phyloP scores from a whole-genome alignment of 75 land plant genomes.

The Adiantum capillusveneris region DNA sequence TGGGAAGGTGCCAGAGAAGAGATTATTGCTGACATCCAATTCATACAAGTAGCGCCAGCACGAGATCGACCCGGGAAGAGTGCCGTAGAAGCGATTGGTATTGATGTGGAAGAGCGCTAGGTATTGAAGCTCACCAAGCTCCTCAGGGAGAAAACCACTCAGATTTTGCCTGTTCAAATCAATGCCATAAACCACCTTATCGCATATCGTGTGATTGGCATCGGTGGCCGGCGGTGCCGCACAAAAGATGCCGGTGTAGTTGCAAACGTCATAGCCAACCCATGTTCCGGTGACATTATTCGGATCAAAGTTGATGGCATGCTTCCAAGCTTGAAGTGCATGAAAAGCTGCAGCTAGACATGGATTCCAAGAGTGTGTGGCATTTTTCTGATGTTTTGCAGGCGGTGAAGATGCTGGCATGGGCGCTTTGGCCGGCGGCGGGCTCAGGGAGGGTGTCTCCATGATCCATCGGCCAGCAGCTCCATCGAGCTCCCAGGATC shows the following conservation, averaged over 20 bases:
- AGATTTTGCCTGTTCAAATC: constrained; percentile 49
- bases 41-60: constrained; percentile 45
- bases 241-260: constrained; percentile 55
- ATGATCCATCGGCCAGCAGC: too few relatives aligned
- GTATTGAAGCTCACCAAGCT: constrained; percentile 38
- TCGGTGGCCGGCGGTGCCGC: constrained; percentile 18
- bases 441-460: too few relatives aligned
- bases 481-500: too few relatives aligned
- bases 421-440: constrained; percentile 3
- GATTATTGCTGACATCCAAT: constrained; percentile 75
- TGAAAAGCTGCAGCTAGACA: constrained; percentile 12
- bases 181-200: constrained; percentile 33
- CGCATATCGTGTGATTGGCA: constrained; percentile 19
- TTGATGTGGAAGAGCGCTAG: constrained; percentile 66
- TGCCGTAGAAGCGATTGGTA: constrained; percentile 56
- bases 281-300: constrained; percentile 18
- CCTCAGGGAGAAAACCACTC: constrained; percentile 28
- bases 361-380: not conserved
- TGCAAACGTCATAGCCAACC: constrained; percentile 19
- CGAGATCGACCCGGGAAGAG: constrained; percentile 23
- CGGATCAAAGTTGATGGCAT: constrained; percentile 25
- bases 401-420: constrained; percentile 8
- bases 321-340: constrained; percentile 34
- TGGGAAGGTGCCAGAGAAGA: constrained; percentile 50
- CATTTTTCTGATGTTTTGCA: too few relatives aligned